These are phyloP conservation scores for Podila horticola DNA, from an alignment of 192 early-diverging fungal genomes.

Conservation along the genomic window DNA sequence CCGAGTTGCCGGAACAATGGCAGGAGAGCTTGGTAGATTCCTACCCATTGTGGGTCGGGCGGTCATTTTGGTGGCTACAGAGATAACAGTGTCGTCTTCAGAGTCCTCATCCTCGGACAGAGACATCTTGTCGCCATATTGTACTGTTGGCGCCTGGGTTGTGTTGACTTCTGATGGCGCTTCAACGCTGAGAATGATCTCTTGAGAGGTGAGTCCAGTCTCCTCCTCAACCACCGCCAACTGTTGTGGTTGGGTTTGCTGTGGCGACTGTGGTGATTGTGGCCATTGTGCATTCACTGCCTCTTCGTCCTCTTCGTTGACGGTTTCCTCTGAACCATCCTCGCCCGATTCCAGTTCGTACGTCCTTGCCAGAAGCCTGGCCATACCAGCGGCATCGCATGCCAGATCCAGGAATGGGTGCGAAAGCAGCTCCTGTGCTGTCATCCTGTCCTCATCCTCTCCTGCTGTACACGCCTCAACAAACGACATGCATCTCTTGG, in stretches of 20 bases:
- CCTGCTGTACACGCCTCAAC: slow-evolving; percentile 35
- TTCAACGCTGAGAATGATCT: background rate
- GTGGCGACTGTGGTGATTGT: background rate
- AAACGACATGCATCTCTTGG: slow-evolving; percentile 31
- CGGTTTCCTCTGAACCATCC: background rate
- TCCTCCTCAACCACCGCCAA: background rate
- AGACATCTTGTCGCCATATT: background rate
- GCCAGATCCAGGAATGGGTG: slow-evolving; percentile 43
- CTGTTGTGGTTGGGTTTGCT: background rate
- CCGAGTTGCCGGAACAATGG: background rate
- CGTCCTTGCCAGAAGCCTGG: slow-evolving; percentile 17
- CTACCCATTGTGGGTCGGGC: background rate
- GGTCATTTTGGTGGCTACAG: background rate
- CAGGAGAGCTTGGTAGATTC: background rate
- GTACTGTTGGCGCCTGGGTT: background rate
- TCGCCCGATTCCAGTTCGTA: slow-evolving; percentile 37
- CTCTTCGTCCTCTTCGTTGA: slow-evolving; percentile 11
- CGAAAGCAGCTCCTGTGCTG: slow-evolving; percentile 23
- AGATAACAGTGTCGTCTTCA: background rate
- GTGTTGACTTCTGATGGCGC: background rate
- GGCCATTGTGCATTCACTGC: background rate
- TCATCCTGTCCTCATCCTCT: slow-evolving; percentile 23
- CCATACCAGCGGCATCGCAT: slow-evolving; percentile 30
- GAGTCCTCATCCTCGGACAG: background rate
- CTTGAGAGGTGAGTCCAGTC: background rate